Evolutionary conservation across 2,329 filamentous ascomycete genomes (phyloP), one percentile per base, ranked within the genome.

Genomic region (Xylaria sp.): DNA sequence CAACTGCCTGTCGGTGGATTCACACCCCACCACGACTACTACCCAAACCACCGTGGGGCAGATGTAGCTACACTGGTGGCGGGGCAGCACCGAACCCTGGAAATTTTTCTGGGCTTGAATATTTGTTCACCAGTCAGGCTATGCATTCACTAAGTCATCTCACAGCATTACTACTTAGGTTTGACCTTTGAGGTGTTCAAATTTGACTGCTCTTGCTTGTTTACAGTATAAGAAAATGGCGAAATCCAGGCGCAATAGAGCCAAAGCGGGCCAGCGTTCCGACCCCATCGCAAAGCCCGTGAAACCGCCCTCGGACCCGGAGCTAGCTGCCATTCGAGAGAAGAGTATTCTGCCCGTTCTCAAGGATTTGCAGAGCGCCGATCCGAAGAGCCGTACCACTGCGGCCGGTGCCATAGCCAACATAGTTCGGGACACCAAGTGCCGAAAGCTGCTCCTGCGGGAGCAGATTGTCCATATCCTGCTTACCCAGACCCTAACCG

Each of bases 391-490:
- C n/a, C 85, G 89, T 63, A 85, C 86, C 6, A 76, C 85, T 2
- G 89, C 89, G 12, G 88, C 89, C 8, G 79, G 80, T 18, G 88
- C 88, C 28, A 84, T 91, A 60, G 83, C 85, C 66, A 90, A 87
- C 78, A 85, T 90, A 60, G 85, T 91, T 59, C 84, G 89, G 63
- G 88, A 91, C 72, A 75, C 83, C 32, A 86, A 83, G 72, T 90
- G 87, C 74, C 84, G 90, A 70, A 91, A 91, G 78, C 77, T 92
- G 64, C 83, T 92, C 25, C 80, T 91, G 67, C 83, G 89, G 25
- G 90, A 92, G 78, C 87, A 90, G 77, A 83, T 92, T 71, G 88
- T 91, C 50, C 85, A 85, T 72, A 86, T 86, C 60, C 77, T 92
- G 50, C 83, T 91, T 67, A 88, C 84, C 36, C 87, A 91, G 80